These are phyloP conservation scores for Mortierella sp. DNA, from an alignment of 371 early-diverging fungal genomes.

Conservation along the genomic window DNA sequence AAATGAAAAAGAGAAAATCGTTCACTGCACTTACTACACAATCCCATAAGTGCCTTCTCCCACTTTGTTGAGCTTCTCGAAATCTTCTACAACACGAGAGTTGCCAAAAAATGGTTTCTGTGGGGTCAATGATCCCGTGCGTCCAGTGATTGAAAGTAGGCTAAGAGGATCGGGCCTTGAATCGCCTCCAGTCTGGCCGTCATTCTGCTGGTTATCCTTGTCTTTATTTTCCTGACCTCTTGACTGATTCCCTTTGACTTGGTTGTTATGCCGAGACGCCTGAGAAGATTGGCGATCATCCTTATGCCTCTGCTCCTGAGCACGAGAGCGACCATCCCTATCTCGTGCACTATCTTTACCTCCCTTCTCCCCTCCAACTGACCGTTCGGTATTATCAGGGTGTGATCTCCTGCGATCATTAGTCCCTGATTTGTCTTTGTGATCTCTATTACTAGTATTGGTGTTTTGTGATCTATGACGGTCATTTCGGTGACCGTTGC, in stretches of 20 bases:
- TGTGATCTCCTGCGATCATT: slow-evolving; percentile 9
- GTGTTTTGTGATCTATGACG: slow-evolving; percentile 20
- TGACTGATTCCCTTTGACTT: slow-evolving; percentile 12
- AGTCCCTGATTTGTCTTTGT: background rate
- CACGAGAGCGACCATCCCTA: slow-evolving; percentile 24
- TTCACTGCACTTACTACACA: slow-evolving; percentile 73
- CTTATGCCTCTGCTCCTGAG: slow-evolving; percentile 18
- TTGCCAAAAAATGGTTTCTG: slow-evolving; percentile 62
- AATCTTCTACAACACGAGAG: slow-evolving; percentile 75
- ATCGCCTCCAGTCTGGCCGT: slow-evolving; percentile 6
- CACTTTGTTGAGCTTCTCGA: slow-evolving; percentile 75
- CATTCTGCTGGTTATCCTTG: slow-evolving; percentile 21
- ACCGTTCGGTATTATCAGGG: slow-evolving; percentile 4
- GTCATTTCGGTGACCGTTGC: slow-evolving; percentile 15
- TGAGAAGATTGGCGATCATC: slow-evolving; percentile 25
- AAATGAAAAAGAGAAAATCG: too few species aligned
- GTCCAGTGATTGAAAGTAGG: slow-evolving; percentile 47
- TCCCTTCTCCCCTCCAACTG: slow-evolving; percentile 7
- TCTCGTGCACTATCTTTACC: slow-evolving; percentile 18
- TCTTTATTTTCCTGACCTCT: slow-evolving; percentile 19
- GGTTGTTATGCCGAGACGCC: slow-evolving; percentile 13
- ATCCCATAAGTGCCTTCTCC: slow-evolving; percentile 93
- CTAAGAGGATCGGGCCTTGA: slow-evolving; percentile 40
- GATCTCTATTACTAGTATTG: slow-evolving; percentile 5
- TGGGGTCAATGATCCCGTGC: slow-evolving; percentile 37